Evolutionary conservation across 768 basidiomycete genomes (phyloP).

Genomic region (Suillus clintonianus): DNA sequence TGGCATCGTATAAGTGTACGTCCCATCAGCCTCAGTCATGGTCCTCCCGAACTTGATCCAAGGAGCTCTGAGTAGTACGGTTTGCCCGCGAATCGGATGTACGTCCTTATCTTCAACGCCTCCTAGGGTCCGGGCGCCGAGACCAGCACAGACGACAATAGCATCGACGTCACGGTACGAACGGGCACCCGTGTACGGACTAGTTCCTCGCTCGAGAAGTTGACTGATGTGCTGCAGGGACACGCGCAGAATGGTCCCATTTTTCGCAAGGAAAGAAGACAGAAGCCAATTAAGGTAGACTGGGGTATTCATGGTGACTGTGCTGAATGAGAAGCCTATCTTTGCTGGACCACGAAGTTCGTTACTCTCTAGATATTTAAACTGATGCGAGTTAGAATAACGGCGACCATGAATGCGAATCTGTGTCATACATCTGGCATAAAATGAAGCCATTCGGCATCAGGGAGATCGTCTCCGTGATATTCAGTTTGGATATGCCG

Average conservation of each 20-base stretch:
- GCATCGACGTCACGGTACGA: slow-evolving; percentile 40
- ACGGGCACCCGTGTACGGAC: slow-evolving; percentile 8
- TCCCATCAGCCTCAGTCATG: slow-evolving; percentile 30
- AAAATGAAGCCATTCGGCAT: slow-evolving; percentile 39
- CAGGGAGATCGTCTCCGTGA: slow-evolving; percentile 40
- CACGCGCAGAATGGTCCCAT: slow-evolving; percentile 63
- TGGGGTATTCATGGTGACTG: slow-evolving; percentile 67
- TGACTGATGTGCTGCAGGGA: slow-evolving; percentile 70
- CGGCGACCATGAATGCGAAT: slow-evolving; percentile 2
- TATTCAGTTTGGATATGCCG: slow-evolving; percentile 66
- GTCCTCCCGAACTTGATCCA: slow-evolving; percentile 45
- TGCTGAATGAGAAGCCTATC: slow-evolving; percentile 60
- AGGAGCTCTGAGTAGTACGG: slow-evolving; percentile 45
- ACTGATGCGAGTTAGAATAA: slow-evolving; percentile 22
- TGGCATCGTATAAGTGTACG: slow-evolving; percentile 39
- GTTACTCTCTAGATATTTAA: slow-evolving; percentile 37
- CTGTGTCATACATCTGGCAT: slow-evolving; percentile 52
- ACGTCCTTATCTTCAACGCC: slow-evolving; percentile 52
- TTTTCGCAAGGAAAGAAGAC: slow-evolving; percentile 54
- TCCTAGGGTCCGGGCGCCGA: slow-evolving; percentile 55
- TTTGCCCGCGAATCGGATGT: slow-evolving; percentile 50
- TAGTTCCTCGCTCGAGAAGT: slow-evolving; percentile 31
- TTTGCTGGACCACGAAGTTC: slow-evolving; percentile 43
- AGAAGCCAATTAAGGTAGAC: slow-evolving; percentile 66
- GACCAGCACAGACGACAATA: slow-evolving; percentile 69